Evolutionary conservation across 1,284 basidiomycete genomes (phyloP), one percentile per base, ranked within the genome.

Genomic region (Pisolithus thermaeus): DNA sequence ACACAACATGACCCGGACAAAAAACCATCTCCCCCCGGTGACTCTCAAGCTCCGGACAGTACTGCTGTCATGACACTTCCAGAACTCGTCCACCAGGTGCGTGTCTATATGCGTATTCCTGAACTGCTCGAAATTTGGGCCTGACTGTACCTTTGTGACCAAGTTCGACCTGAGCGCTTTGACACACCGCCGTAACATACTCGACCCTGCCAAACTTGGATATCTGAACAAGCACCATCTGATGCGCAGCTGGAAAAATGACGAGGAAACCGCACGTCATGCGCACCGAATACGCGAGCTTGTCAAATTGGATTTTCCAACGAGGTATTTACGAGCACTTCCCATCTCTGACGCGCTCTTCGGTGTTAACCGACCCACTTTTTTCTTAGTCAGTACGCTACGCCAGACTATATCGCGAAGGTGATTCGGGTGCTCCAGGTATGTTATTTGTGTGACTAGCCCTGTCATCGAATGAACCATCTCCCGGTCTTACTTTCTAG

Each of bases 171-270:
- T 92, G 23, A 70, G 77, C 1, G 76, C 75, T 0, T 61, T 92
- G 28, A 92, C 90, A 0, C 88, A 89, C 48, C 80, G 89, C 36
- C 83, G 87, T 52, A 80, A 85, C 23, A 79, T 83, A 28, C 75
- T 93, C 23, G 88, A 91, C 55, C 77, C 77, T 0, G 64, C 70
- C 20, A 92, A 92, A 59, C 74, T 93, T 8, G 80, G 81, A 55
- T 86, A 83, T 60, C 70, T 93, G 49, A 93, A 92, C 66, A 87
- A 88, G 59, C 80, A 84, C 28, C 87, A 92, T 64, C 67, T 93
- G 11, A 75, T 79, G 68, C 71, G 68, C 2, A 66, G 60, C 35
- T 76, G 73, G 63, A 66, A 74, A n/a, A 71, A 64, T 3, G 66
- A 72, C 2, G 65, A 71, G 25, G 80, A 77, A 0, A 67, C 81